phyloP scores from a whole-genome alignment of 805 yeast species.

The Metschnikowia kofuensis region DNA sequence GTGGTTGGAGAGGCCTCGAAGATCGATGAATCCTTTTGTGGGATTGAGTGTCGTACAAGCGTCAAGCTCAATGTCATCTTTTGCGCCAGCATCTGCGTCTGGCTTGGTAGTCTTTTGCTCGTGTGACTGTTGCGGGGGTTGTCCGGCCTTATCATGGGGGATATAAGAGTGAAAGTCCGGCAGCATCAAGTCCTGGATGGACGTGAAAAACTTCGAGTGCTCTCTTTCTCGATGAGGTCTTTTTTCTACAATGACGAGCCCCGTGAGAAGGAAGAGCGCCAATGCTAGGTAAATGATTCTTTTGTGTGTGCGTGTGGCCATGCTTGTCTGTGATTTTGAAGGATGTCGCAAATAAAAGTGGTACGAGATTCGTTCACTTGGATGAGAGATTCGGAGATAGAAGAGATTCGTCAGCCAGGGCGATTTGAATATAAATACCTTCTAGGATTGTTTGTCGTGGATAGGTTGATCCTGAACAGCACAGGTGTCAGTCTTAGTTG shows the following conservation, averaged over 20 bases:
- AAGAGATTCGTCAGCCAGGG: too few relatives aligned
- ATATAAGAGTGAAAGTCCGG: constrained; percentile 2
- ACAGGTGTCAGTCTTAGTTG: not conserved
- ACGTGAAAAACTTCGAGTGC: constrained; percentile 8
- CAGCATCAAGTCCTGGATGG: constrained; percentile 12
- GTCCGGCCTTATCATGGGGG: not conserved
- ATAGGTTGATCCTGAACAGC: too few relatives aligned
- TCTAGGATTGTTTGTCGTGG: too few relatives aligned
- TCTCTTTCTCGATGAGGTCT: constrained; percentile 12
- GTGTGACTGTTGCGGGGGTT: not conserved
- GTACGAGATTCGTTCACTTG: too few relatives aligned
- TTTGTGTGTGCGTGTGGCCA: constrained; percentile 14
- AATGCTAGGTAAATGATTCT: constrained; percentile 11
- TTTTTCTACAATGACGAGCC: constrained; percentile 16
- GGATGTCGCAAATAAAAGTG: too few relatives aligned
- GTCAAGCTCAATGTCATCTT: constrained; percentile 17
- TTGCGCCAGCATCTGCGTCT: not conserved
- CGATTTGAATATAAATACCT: too few relatives aligned
- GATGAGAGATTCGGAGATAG: too few relatives aligned
- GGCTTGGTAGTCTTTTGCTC: not conserved
- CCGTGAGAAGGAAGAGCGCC: constrained; percentile 14
- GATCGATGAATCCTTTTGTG: constrained; percentile 47
- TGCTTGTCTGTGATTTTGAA: not conserved
- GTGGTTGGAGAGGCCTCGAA: constrained; percentile 48
- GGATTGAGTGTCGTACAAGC: constrained; percentile 46